These are phyloP conservation scores for Salinomyces thailandicus DNA, from an alignment of 2,329 filamentous ascomycete genomes.

Conservation along the genomic window DNA sequence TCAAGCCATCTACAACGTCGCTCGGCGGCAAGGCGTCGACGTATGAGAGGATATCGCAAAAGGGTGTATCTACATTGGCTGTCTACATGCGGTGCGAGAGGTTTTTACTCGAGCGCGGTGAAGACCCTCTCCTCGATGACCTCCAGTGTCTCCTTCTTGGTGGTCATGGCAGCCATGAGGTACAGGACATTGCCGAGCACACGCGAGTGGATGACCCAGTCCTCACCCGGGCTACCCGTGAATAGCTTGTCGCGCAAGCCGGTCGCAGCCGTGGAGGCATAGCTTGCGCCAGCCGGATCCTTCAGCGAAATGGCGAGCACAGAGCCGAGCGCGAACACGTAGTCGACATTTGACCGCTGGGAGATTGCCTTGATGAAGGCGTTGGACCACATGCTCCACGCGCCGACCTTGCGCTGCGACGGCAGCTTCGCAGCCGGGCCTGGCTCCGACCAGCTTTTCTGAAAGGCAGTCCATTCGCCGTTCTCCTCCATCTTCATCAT, in stretches of 20 bases:
- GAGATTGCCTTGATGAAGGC: conserved; percentile 52
- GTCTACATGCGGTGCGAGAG: not conserved
- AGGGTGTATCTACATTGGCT: not conserved
- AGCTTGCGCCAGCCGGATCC: conserved; percentile 42
- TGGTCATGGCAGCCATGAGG: conserved; percentile 48
- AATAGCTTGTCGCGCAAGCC: conserved; percentile 43
- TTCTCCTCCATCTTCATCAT: conserved; percentile 49
- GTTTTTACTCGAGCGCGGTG: conserved; percentile 15
- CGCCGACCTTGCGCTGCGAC: conserved; percentile 3
- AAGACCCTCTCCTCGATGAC: conserved; percentile 33
- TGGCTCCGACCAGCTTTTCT: conserved; percentile 36
- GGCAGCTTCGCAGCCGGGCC: not conserved
- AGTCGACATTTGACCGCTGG: conserved; percentile 44
- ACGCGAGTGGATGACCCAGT: conserved; percentile 45
- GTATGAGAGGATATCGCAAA: conserved; percentile 12
- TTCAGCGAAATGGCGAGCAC: conserved; percentile 57
- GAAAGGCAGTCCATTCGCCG: conserved; percentile 49
- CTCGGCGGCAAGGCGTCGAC: conserved; percentile 38
- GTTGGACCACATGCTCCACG: conserved; percentile 64
- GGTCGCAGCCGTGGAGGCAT: conserved; percentile 46
- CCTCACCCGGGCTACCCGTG: conserved; percentile 23
- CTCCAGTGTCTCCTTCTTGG: conserved; percentile 31
- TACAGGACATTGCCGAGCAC: conserved; percentile 52
- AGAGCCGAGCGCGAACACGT: conserved; percentile 63
- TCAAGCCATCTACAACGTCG: conserved; percentile 42